These are phyloP conservation scores for Raffaelea albimanens DNA, from an alignment of 2,329 filamentous ascomycete genomes.

Conservation along the genomic window DNA sequence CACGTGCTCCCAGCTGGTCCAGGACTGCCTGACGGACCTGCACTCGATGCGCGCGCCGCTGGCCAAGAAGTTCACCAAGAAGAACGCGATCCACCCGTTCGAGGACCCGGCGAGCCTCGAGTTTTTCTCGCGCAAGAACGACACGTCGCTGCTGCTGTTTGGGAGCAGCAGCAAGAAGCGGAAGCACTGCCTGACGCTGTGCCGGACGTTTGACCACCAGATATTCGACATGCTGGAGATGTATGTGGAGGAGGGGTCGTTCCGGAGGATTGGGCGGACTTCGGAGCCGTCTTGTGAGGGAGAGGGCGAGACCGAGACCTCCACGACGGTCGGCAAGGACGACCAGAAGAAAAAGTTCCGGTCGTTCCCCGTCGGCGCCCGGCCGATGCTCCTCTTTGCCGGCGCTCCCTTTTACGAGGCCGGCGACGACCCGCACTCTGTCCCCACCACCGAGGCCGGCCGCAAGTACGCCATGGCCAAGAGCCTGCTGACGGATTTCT, in stretches of 20 bases:
- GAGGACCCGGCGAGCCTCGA: slow-evolving; percentile 53
- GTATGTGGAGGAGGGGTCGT: slow-evolving; percentile 65
- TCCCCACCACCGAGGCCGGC: slow-evolving; percentile 8
- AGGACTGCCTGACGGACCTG: slow-evolving; percentile 78
- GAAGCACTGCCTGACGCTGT: slow-evolving; percentile 78
- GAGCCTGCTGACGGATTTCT: slow-evolving; percentile 81
- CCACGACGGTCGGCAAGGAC: not conserved
- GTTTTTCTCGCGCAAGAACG: slow-evolving; percentile 96
- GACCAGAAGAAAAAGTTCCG: slow-evolving; percentile 5
- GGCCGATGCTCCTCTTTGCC: slow-evolving; percentile 82
- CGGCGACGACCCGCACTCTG: slow-evolving; percentile 67
- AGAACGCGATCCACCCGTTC: slow-evolving; percentile 83
- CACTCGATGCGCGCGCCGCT: slow-evolving; percentile 76
- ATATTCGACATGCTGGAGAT: slow-evolving; percentile 93
- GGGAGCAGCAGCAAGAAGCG: slow-evolving; percentile 86
- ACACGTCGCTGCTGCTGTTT: slow-evolving; percentile 64
- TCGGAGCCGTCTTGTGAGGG: not conserved
- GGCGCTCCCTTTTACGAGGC: slow-evolving; percentile 48
- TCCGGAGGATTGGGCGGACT: slow-evolving; percentile 58
- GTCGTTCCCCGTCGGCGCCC: slow-evolving; percentile 69
- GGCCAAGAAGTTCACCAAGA: slow-evolving; percentile 89
- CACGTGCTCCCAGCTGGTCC: slow-evolving; percentile 70
- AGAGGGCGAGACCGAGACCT: not conserved
- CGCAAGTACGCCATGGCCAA: slow-evolving; percentile 68
- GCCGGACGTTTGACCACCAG: slow-evolving; percentile 76